phyloP scores from a whole-genome alignment of 495 filamentous ascomycete genomes.

The Trichoderma erinaceum region DNA sequence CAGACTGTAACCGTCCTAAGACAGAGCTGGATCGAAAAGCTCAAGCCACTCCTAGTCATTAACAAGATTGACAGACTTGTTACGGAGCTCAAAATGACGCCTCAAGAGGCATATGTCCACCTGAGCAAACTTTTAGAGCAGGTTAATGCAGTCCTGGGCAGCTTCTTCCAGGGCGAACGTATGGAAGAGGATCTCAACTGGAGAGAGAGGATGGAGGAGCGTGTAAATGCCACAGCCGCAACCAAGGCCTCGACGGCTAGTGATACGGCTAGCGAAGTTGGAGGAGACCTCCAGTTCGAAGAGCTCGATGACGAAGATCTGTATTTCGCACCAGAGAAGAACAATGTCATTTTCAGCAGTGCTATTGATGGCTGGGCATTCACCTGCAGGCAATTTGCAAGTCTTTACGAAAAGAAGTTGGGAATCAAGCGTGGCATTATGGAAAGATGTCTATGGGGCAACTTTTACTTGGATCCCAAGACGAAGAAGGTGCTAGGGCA shows the following conservation, averaged over 20 bases:
- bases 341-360: conserved; percentile 98
- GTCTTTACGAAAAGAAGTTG: conserved; percentile 91
- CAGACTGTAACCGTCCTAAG: conserved; percentile 96
- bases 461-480: conserved; percentile 95
- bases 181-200: conserved; percentile 99
- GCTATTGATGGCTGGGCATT: conserved; percentile 98
- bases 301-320: conserved; percentile 95
- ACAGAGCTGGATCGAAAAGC: conserved; percentile 91
- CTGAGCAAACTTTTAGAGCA: conserved; percentile 87
- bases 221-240: conserved; percentile 53
- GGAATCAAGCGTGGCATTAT: conserved; percentile 86
- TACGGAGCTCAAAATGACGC: conserved; percentile 88
- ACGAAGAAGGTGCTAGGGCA: conserved; percentile 85
- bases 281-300: conserved; percentile 63
- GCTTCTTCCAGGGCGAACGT: conserved; percentile 94
- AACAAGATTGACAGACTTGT: conserved; percentile 97
- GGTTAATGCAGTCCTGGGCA: conserved; percentile 94
- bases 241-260: conserved; percentile 42
- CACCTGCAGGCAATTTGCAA: conserved; percentile 88
- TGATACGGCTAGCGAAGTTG: conserved; percentile 38
- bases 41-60: conserved; percentile 90
- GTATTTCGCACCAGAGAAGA: conserved; percentile 96
- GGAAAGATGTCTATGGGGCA: conserved; percentile 95
- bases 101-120: conserved; percentile 81
- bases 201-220: conserved; percentile 86